Conservation (phyloP, 345 rosid species). For the Arabis hirsuta region DNA sequence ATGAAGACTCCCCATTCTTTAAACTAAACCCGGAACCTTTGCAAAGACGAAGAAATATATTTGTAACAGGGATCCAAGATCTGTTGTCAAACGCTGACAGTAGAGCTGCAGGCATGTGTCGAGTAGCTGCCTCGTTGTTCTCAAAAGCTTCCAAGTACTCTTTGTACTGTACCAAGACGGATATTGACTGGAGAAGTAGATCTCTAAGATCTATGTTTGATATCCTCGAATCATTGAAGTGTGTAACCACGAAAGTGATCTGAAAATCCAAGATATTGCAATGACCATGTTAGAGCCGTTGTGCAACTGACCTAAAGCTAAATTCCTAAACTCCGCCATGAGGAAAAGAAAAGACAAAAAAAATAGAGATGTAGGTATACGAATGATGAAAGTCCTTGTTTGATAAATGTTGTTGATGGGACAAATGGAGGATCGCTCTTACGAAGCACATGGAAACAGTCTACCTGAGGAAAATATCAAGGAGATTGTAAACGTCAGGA, state of each 20-base stretch:
- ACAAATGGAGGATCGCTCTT: constrained; percentile 95
- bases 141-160: constrained; percentile 87
- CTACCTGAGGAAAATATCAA: constrained; percentile 65
- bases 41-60: constrained; percentile 85
- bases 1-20: constrained; percentile 83
- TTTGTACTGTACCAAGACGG: constrained; percentile 87
- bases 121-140: constrained; percentile 82
- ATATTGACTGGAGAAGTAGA: constrained; percentile 94
- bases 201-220: constrained; percentile 86
- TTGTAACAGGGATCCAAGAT: constrained; percentile 94
- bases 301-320: constrained; percentile 7
- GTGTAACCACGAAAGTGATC: constrained; percentile 88
- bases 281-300: constrained; percentile 2
- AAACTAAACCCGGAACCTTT: constrained; percentile 83
- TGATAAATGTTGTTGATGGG: constrained; percentile 75
- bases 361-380: constrained; percentile 52
- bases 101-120: constrained; percentile 74
- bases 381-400: constrained; percentile 93
- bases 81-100: constrained; percentile 92
- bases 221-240: constrained; percentile 92
- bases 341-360: not conserved
- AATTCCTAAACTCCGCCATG: constrained; percentile 1
- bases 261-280: constrained; percentile 44
- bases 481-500: constrained; percentile 5
- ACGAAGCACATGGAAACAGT: constrained; percentile 96